phyloP scores from a whole-genome alignment of 176 grass and related monocot species.

The Calamus simplicifolius region DNA sequence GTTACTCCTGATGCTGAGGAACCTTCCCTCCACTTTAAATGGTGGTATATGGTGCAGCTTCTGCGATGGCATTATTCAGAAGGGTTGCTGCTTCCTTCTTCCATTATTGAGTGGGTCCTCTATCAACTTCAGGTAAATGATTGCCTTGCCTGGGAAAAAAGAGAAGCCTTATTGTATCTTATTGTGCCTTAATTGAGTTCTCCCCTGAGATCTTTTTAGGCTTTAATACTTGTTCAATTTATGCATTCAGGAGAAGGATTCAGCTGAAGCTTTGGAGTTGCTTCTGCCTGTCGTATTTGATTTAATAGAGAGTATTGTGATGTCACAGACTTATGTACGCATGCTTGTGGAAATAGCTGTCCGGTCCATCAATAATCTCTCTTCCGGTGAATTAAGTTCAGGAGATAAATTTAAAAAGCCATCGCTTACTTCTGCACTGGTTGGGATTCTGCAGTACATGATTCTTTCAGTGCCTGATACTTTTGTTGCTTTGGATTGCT shows the following conservation, averaged over 20 bases:
- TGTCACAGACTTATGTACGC: conserved; percentile 81
- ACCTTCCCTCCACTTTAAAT: conserved; percentile 66
- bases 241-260: conserved; percentile 75
- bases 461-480: conserved; percentile 82
- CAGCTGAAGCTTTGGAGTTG: conserved; percentile 72
- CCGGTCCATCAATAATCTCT: conserved; percentile 50
- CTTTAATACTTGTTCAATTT: conserved; percentile 1
- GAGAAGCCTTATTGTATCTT: not conserved
- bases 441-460: conserved; percentile 79
- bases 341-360: conserved; percentile 68
- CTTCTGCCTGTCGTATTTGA: conserved; percentile 68
- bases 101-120: conserved; percentile 67
- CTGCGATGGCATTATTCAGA: conserved; percentile 90
- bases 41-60: conserved; percentile 87
- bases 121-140: conserved; percentile 71
- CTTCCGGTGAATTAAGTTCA: conserved; percentile 24
- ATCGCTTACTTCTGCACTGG: conserved; percentile 54
- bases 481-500: conserved; percentile 97
- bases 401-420: conserved; percentile 44
- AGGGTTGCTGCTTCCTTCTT: conserved; percentile 66
- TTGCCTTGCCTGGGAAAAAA: not conserved
- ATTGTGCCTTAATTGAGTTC: conserved; percentile 11
- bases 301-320: conserved; percentile 62
- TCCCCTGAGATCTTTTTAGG: not conserved
- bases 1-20: conserved; percentile 51